Conservation (phyloP, 306 rosid species). For the Corylus heterophylla region DNA sequence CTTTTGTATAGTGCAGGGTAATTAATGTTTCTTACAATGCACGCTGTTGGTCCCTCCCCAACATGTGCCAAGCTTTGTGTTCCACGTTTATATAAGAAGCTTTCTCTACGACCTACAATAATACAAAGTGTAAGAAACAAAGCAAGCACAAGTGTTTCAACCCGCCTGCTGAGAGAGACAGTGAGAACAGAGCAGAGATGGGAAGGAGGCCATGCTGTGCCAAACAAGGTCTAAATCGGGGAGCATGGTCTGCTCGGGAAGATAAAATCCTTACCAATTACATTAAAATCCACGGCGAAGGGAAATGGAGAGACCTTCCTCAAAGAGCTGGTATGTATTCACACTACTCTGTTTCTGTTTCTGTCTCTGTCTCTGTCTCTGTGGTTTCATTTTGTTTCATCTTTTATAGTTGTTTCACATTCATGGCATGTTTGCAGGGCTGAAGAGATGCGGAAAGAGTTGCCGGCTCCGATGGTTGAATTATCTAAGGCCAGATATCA, state of each 20-base stretch:
- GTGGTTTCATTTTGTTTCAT: not conserved
- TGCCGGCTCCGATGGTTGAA: conserved; percentile 43
- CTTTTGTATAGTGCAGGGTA: no score
- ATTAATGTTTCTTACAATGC: no score
- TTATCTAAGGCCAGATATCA: conserved; percentile 35
- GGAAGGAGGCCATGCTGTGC: conserved; percentile 25
- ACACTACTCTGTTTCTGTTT: no score
- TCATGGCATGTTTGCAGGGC: not conserved
- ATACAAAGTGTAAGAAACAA: no score
- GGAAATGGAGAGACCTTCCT: conserved; percentile 35
- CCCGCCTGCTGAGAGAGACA: not conserved
- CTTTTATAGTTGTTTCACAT: not conserved
- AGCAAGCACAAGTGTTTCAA: no score
- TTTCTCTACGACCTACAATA: not conserved
- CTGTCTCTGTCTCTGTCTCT: not conserved
- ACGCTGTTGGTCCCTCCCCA: no score
- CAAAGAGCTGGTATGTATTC: conserved; percentile 22
- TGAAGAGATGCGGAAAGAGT: conserved; percentile 41
- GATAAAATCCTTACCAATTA: conserved; percentile 22
- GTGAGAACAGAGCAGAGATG: conserved; percentile 4
- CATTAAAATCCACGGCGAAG: conserved; percentile 29
- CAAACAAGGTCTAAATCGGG: conserved; percentile 24
- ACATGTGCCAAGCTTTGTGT: no score
- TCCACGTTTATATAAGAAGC: no score
- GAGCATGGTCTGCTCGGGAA: conserved; percentile 38